Conservation (phyloP, 305 asterid genomes). For the Solanum hybrid region DNA sequence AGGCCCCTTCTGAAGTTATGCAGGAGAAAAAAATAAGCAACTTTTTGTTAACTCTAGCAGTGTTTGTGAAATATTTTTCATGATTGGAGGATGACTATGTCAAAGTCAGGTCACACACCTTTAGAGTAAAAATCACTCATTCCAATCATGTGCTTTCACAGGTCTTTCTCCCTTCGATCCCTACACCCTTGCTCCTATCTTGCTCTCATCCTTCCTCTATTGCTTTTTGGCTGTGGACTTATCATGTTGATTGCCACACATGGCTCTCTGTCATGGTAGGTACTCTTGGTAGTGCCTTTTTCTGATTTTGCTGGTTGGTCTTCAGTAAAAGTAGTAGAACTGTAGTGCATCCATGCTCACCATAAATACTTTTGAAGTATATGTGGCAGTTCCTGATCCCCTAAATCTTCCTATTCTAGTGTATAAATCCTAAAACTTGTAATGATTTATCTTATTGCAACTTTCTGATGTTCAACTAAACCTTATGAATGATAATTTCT, state of each 20-base stretch:
- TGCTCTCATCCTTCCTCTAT: neutral
- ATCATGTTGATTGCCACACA: neutral
- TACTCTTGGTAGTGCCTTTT: neutral
- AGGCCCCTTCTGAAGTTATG: neutral
- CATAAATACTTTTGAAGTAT: neutral
- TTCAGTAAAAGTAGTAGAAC: neutral
- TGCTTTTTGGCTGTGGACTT: neutral
- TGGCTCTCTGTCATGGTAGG: neutral
- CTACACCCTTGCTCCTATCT: neutral
- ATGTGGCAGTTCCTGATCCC: neutral
- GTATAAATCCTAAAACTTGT: neutral
- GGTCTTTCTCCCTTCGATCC: neutral
- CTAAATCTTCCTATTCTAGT: neutral
- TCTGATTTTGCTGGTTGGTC: neutral
- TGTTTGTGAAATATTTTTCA: neutral
- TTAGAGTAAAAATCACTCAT: neutral
- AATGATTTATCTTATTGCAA: neutral
- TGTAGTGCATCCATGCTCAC: neutral
- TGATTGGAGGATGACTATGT: slow-evolving; percentile 1
- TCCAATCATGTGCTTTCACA: neutral
- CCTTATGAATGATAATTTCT: neutral
- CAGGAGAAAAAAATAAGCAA: neutral
- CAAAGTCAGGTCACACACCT: neutral
- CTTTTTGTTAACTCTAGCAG: neutral
- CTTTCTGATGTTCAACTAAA: neutral